phyloP scores from a whole-genome alignment of 345 rosid species.

The Populus deltoides region DNA sequence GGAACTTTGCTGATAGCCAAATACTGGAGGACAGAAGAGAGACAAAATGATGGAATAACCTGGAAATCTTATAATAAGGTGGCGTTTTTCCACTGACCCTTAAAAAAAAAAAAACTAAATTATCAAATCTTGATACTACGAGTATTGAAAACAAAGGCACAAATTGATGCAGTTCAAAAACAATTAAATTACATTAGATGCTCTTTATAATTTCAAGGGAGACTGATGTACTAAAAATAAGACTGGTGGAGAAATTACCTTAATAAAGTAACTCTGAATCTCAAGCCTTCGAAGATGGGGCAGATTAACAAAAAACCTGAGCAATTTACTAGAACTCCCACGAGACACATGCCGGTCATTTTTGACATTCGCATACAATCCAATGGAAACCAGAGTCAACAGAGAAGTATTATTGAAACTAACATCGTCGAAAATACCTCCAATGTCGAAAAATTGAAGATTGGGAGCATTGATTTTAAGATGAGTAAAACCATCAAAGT shows the following conservation, averaged over 20 bases:
- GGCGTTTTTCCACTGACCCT: not conserved
- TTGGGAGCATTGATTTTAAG: slow-evolving; percentile 57
- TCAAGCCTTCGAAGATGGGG: slow-evolving; percentile 68
- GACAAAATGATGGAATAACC: not conserved
- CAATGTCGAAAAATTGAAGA: slow-evolving; percentile 62
- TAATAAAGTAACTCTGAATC: slow-evolving; percentile 62
- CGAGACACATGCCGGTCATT: slow-evolving; percentile 22
- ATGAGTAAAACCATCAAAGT: slow-evolving; percentile 57
- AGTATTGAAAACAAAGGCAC: not conserved
- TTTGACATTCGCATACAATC: slow-evolving; percentile 45
- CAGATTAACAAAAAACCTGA: slow-evolving; percentile 57
- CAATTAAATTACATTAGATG: not conserved
- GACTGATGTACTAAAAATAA: not conserved
- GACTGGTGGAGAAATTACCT: slow-evolving; percentile 34
- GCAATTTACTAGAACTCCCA: slow-evolving; percentile 47
- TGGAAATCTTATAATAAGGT: slow-evolving; percentile 7
- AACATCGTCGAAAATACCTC: slow-evolving; percentile 57
- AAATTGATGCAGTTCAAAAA: not conserved
- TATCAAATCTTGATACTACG: not conserved
- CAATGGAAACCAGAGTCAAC: slow-evolving; percentile 52
- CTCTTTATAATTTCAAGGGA: not conserved
- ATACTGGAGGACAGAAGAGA: slow-evolving; percentile 43
- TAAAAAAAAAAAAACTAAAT: too few relatives aligned
- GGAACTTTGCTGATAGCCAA: slow-evolving; percentile 56
- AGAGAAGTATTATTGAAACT: slow-evolving; percentile 39